A percentile compares a stretch with the other conserved stretches of the same genome.
Conservation (phyloP, 768 basidiomycete species). For the Boletus tylopilopsis region DNA sequence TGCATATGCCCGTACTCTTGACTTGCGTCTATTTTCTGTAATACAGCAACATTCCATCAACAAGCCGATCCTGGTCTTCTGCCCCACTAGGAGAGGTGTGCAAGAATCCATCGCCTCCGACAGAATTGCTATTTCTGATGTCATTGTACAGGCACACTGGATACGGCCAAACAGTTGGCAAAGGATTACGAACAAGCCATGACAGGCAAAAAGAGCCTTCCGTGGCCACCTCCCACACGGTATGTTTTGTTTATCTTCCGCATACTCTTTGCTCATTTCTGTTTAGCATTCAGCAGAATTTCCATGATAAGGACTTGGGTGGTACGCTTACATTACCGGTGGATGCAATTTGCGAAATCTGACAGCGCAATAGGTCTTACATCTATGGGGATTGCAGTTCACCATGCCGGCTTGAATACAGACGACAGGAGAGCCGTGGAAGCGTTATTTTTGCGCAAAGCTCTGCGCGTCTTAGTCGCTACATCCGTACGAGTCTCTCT, state of each 20-base stretch:
- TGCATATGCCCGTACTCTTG: constrained; percentile 64
- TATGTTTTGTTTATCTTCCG: constrained; percentile 18
- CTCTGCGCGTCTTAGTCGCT: constrained; percentile 66
- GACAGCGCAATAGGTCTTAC: constrained; percentile 49
- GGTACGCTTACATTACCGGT: constrained; percentile 23
- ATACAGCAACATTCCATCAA: constrained; percentile 69
- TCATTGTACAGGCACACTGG: constrained; percentile 46
- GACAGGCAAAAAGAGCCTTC: constrained; percentile 46
- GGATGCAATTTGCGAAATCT: background rate
- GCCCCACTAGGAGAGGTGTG: constrained; percentile 80
- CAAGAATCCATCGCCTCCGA: background rate
- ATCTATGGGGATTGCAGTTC: constrained; percentile 76
- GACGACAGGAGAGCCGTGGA: constrained; percentile 76
- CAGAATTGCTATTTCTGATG: background rate
- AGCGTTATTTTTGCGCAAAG: constrained; percentile 61
- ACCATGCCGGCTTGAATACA: constrained; percentile 82
- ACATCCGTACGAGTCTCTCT: constrained; percentile 63
- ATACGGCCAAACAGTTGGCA: constrained; percentile 73
- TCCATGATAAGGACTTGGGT: constrained; percentile 65
- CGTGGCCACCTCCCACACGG: constrained; percentile 67
- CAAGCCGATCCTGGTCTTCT: constrained; percentile 88
- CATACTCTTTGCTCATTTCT: background rate
- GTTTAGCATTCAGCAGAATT: constrained; percentile 49
- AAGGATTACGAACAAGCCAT: constrained; percentile 64
- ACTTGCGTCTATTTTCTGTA: constrained; percentile 67